Evolutionary conservation across 768 basidiomycete species (phyloP).

Genomic region (Mycena rosella): DNA sequence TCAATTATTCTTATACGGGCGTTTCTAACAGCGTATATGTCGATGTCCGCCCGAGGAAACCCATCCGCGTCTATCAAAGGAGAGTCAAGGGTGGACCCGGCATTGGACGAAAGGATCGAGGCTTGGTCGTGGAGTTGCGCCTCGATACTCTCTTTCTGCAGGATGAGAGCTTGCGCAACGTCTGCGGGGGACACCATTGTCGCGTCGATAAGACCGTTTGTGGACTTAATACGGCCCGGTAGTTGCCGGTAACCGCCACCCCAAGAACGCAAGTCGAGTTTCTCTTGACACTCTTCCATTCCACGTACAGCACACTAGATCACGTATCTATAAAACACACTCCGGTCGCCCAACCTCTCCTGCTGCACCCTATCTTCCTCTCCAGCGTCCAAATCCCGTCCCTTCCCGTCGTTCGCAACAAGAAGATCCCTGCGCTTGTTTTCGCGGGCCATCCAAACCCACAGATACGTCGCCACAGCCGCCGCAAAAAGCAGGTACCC

Average conservation of each 20-base stretch:
- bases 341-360: conserved; percentile 52
- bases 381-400: conserved; percentile 27
- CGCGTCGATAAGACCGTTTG: not conserved
- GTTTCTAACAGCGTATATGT: conserved; percentile 75
- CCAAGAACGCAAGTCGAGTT: too few relatives aligned
- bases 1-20: conserved; percentile 61
- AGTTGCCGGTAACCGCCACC: too few relatives aligned
- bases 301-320: too few relatives aligned
- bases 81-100: conserved; percentile 69
- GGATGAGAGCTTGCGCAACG: conserved; percentile 71
- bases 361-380: conserved; percentile 33
- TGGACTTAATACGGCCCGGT: too few relatives aligned
- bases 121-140: conserved; percentile 73
- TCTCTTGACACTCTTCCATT: too few relatives aligned
- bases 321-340: conserved; percentile 56
- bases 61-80: conserved; percentile 90
- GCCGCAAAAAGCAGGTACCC: conserved; percentile 68
- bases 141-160: conserved; percentile 80
- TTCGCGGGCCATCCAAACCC: conserved; percentile 62
- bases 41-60: conserved; percentile 90
- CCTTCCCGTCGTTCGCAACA: conserved; percentile 40
- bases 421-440: conserved; percentile 59
- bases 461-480: conserved; percentile 57
- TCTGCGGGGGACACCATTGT: conserved; percentile 29
- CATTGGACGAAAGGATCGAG: conserved; percentile 72